These are phyloP conservation scores for Candida sanyiensis DNA, from an alignment of 805 yeast species.

Conservation along the genomic window DNA sequence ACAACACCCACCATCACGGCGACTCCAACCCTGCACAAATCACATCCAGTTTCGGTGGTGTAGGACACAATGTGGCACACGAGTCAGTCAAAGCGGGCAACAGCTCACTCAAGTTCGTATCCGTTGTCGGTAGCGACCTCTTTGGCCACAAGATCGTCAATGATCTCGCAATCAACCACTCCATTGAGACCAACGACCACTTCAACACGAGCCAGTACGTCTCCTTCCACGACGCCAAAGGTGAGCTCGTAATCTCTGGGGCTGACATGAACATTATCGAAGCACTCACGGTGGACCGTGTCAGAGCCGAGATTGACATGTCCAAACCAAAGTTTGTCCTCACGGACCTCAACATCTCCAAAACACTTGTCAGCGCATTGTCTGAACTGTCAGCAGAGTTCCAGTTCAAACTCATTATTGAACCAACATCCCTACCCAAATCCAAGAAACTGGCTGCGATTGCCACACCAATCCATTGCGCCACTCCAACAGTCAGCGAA, in stretches of 20 bases:
- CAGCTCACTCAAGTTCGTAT: slow-evolving; percentile 39
- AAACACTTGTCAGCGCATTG: slow-evolving; percentile 34
- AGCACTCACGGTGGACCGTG: slow-evolving; percentile 37
- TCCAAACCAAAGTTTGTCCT: slow-evolving; percentile 46
- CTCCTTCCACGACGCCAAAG: slow-evolving; percentile 56
- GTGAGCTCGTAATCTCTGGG: slow-evolving; percentile 67
- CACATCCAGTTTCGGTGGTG: slow-evolving; percentile 68
- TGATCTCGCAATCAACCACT: slow-evolving; percentile 28
- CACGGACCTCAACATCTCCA: slow-evolving; percentile 64
- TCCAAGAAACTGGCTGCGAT: slow-evolving; percentile 32
- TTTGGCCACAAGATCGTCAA: slow-evolving; percentile 40
- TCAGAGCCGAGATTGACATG: slow-evolving; percentile 34
- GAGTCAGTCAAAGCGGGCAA: slow-evolving; percentile 43
- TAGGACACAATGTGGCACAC: slow-evolving; percentile 72
- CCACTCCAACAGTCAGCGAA: slow-evolving; percentile 68
- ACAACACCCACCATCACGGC: slow-evolving; percentile 28
- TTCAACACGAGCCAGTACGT: slow-evolving; percentile 63
- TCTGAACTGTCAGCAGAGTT: slow-evolving; percentile 22
- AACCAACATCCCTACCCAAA: slow-evolving; percentile 74
- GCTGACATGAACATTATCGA: slow-evolving; percentile 81
- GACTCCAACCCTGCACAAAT: slow-evolving; percentile 75
- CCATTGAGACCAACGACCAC: slow-evolving; percentile 11
- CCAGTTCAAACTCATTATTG: slow-evolving; percentile 43
- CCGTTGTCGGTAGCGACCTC: slow-evolving; percentile 56
- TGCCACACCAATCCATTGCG: slow-evolving; percentile 10